Conservation (phyloP, 345 rosid genomes). For the Gossypium bickii region DNA sequence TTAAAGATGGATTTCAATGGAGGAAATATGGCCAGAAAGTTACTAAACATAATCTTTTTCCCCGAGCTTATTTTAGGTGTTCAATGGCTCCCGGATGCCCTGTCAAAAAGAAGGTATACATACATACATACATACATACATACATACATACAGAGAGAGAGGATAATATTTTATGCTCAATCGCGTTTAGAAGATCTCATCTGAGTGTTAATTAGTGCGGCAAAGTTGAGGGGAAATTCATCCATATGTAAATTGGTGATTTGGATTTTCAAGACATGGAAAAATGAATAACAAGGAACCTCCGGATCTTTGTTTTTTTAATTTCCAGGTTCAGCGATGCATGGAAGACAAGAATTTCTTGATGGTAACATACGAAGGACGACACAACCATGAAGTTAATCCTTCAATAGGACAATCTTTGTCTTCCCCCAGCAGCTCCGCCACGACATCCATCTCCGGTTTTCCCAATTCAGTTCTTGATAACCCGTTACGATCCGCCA, state of each 20-base stretch:
- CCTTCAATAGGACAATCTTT: background rate
- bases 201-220: too few relatives aligned
- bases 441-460: background rate
- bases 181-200: too few relatives aligned
- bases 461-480: background rate
- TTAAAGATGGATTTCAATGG: slow-evolving; percentile 66
- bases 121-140: background rate
- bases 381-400: slow-evolving; percentile 44
- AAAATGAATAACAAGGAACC: background rate
- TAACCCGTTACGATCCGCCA: slow-evolving; percentile 4
- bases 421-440: background rate
- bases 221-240: too few relatives aligned
- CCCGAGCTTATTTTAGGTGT: slow-evolving; percentile 62
- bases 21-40: slow-evolving; percentile 70
- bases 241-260: background rate
- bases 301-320: background rate
- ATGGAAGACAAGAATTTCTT: slow-evolving; percentile 34
- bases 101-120: slow-evolving; percentile 53
- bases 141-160: too few relatives aligned
- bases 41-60: slow-evolving; percentile 56
- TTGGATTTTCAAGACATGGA: background rate
- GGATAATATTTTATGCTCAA: too few relatives aligned
- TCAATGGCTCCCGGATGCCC: slow-evolving; percentile 54
- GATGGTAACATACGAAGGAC: slow-evolving; percentile 52
- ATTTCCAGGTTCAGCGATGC: slow-evolving; percentile 46